Conservation (phyloP, 2,329 filamentous ascomycete genomes). For the Aaosphaeria pasadenensis region DNA sequence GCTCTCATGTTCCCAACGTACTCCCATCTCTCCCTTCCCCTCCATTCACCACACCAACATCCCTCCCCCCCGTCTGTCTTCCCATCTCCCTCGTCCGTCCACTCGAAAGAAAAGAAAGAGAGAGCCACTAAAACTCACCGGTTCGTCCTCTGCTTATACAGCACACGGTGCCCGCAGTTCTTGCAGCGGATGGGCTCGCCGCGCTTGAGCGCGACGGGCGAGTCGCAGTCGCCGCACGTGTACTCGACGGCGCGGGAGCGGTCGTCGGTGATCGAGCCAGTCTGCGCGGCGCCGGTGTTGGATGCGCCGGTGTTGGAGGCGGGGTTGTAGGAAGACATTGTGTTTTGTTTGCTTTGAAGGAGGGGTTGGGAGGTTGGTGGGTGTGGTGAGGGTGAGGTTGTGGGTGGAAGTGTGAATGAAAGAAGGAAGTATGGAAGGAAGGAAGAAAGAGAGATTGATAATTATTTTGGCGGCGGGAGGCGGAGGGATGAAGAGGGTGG, state of each 20-base stretch:
- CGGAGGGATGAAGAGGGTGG: no score
- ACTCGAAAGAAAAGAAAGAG: neutral
- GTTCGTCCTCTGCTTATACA: conserved; percentile 98
- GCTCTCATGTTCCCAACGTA: neutral
- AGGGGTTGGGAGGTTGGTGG: no score
- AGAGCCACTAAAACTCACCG: conserved; percentile 58
- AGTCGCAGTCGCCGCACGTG: conserved; percentile 78
- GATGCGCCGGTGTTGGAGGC: neutral
- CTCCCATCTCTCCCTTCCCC: neutral
- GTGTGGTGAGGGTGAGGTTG: no score
- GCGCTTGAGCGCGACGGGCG: conserved; percentile 70
- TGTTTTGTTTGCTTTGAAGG: no score
- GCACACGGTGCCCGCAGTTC: conserved; percentile 88
- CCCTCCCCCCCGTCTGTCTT: no score
- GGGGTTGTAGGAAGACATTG: no score
- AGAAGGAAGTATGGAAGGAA: no score
- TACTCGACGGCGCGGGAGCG: conserved; percentile 45
- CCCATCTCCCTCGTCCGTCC: no score
- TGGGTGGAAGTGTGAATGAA: no score
- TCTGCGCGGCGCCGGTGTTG: neutral
- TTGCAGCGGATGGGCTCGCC: conserved; percentile 83
- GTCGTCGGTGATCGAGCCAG: neutral
- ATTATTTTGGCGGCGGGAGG: no score
- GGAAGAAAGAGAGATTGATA: no score
- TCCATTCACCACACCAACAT: neutral